Conservation (phyloP, 208 protist species). For the Crithidia sp. region DNA sequence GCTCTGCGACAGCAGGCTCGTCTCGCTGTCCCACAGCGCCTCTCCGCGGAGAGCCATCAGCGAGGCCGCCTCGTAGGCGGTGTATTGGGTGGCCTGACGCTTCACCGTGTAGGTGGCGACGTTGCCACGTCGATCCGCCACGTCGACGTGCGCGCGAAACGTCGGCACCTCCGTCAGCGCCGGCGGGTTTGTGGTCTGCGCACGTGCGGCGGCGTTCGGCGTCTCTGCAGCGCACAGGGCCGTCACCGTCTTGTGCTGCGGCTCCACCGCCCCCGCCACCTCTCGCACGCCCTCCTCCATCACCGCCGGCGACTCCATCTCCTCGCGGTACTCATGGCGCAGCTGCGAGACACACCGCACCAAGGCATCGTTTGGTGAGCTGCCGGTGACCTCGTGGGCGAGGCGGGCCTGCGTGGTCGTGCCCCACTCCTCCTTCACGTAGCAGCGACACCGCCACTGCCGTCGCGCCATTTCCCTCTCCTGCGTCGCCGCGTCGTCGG, state of each 20-base stretch:
- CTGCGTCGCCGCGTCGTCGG: neutral
- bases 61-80: slow-evolving; percentile 63
- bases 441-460: slow-evolving; percentile 79
- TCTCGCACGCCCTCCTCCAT: slow-evolving; percentile 72
- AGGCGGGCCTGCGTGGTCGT: slow-evolving; percentile 52
- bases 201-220: no score
- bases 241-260: slow-evolving; percentile 32
- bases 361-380: slow-evolving; percentile 66
- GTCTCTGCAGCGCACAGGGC: slow-evolving; percentile 18
- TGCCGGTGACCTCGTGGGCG: slow-evolving; percentile 45
- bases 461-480: neutral
- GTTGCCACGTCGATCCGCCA: slow-evolving; percentile 28
- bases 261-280: slow-evolving; percentile 50
- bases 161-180: slow-evolving; percentile 23
- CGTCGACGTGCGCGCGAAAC: slow-evolving; percentile 20
- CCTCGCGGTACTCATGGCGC: slow-evolving; percentile 49
- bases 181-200: neutral
- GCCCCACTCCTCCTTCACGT: slow-evolving; percentile 87
- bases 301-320: slow-evolving; percentile 62
- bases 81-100: slow-evolving; percentile 56
- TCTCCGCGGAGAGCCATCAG: slow-evolving; percentile 49
- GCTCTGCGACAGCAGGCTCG: slow-evolving; percentile 30
- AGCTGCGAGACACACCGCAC: slow-evolving; percentile 63
- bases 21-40: slow-evolving; percentile 30
- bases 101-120: slow-evolving; percentile 27